Evolutionary conservation across 768 basidiomycete species (phyloP), one percentile per base, ranked within the genome.

Genomic region (Terana coerulea): DNA sequence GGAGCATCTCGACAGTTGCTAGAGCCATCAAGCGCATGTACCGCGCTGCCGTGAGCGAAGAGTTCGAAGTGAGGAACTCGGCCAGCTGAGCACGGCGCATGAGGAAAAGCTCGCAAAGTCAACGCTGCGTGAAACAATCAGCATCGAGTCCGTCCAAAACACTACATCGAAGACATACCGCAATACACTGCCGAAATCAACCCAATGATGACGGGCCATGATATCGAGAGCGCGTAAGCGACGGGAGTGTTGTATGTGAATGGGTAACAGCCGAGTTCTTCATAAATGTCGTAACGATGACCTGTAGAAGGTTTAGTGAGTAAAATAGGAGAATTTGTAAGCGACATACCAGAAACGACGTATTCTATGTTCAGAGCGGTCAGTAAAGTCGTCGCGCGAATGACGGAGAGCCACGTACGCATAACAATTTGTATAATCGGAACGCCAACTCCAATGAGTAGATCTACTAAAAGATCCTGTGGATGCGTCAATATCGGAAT

Each of bases 1-100:
- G 69, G 7, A 70, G 21, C 53, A 81, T 75, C 42, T 83, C 73
- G 2, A 67, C 57, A 17, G 73, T 46, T 1, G 79, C 72, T 55
- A 88, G 69, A 5, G 71, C 68, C 44, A 84, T 74, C 19, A 90
- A 75, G 0, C 86, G 80, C 15, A 88, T 55, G 58, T 85, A 88
- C 11, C 75, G 71, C 22, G 50, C 63, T 24, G 54, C 30, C 6
- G 56, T 60, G n/a, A 66, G 21, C 3, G 56, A 46, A 17, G 31
- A 30, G 25, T 17, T 59, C 8, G 64, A 69, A 40, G 58, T 60
- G 5, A 81, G 64, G n/a, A 80, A 69, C 17, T 67, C 55, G 21
- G 66, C 63, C 62, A 88, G 83, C 19, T 75, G 69, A 2, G 76
- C 52, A 0, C 83, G 75, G 0, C 77, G 71, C 3, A 56, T 59